Conservation (phyloP, 768 basidiomycete genomes). For the Leccinum rimulosum region DNA sequence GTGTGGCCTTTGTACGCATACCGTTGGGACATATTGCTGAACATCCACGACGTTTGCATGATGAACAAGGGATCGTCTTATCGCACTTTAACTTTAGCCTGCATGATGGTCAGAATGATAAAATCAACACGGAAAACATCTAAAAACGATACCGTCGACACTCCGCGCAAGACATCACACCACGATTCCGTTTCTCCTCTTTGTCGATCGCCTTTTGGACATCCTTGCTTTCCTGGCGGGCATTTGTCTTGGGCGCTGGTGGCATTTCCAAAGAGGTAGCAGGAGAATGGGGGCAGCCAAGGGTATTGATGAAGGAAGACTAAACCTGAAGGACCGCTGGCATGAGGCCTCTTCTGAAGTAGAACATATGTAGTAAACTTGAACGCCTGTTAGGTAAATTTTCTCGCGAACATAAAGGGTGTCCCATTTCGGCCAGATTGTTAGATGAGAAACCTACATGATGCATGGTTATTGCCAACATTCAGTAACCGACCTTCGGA, state of each 20-base stretch:
- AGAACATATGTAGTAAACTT: conserved; percentile 3
- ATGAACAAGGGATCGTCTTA: conserved; percentile 57
- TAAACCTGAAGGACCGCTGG: background rate
- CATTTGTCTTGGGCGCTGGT: conserved; percentile 47
- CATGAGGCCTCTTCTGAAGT: conserved; percentile 3
- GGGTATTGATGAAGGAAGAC: background rate
- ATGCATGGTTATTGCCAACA: background rate
- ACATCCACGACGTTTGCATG: conserved; percentile 71
- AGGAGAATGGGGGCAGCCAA: background rate
- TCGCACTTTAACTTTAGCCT: conserved; percentile 75
- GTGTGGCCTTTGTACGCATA: background rate
- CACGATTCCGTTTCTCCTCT: conserved; percentile 62
- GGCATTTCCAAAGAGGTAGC: conserved; percentile 41
- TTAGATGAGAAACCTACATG: background rate
- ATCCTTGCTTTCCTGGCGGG: conserved; percentile 32
- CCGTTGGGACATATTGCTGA: conserved; percentile 77
- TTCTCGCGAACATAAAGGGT: background rate
- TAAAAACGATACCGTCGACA: conserved; percentile 49
- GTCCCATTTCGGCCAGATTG: background rate
- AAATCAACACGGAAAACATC: background rate
- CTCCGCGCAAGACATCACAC: conserved; percentile 55
- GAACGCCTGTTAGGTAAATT: conserved; percentile 12
- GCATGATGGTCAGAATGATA: background rate
- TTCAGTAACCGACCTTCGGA: background rate
- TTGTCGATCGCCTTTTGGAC: conserved; percentile 57